Evolutionary conservation across 1,284 basidiomycete species (phyloP), one percentile per base, ranked within the genome.

Genomic region (Singerocomus inundabilis): DNA sequence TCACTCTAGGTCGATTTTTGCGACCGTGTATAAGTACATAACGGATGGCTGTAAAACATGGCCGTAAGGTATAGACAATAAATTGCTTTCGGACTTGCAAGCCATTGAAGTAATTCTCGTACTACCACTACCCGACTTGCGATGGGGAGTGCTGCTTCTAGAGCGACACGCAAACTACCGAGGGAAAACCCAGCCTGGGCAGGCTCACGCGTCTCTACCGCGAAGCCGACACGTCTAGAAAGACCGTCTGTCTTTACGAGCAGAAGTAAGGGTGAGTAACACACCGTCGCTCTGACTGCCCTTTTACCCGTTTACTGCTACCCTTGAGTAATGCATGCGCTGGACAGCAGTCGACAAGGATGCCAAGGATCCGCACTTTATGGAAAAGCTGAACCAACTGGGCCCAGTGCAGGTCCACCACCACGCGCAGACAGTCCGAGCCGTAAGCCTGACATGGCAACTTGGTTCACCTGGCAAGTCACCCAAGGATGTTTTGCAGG

Each of bases 401-500:
- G 91, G 91, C 1, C 84, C 79, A 25, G 91, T 93, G 7, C 72
- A 70, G 18, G 87, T 93, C 18, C 82, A 83, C 66, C 85, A 81
- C 63, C 78, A 79, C 59, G 80, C 80, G 80, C 70, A 76, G 52
- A 69, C 76, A 6, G 59, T 84, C 44, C 75, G 70, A 54, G 67
- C 78, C 12, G 88, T 88, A 64, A 66, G 82, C 67, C 24, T 7
- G 3, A 18, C 28, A 30, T 6, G 16, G 16, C 34, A 18, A 10
- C 29, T 41, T 7, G 37, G 24, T 5, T 25, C 29, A 1, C 13
- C 26, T 6, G n/a, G 5, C 7, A 21, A 5, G 5, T 25, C 18
- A 16, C 44, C 42, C 44, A 29, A 38, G 10, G 37, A 25, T 29
- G 3, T 29, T 24, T 32, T 34, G 12, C 51, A 69, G 65, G 46